Evolutionary conservation across 352 stramenopile genomes (phyloP).

Genomic region (Globisporangium camurandrum): DNA sequence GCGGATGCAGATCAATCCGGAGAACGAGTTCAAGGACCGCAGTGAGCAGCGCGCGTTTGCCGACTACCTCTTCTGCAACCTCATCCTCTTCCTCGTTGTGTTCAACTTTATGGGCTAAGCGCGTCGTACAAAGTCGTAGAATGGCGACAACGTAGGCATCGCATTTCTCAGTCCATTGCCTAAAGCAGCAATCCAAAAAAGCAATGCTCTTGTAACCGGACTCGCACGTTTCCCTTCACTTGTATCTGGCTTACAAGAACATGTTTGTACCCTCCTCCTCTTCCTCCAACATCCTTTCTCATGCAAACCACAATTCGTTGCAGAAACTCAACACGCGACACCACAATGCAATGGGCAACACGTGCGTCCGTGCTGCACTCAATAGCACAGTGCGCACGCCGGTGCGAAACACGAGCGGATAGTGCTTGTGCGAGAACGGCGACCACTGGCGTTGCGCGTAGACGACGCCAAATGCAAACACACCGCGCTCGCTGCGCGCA

Average conservation of each 20-base stretch:
- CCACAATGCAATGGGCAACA: constrained; percentile 42
- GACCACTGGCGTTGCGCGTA: constrained; percentile 36
- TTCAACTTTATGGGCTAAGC: constrained; percentile 92
- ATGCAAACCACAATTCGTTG: constrained; percentile 41
- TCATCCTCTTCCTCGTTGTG: constrained; percentile 89
- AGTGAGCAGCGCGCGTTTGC: constrained; percentile 84
- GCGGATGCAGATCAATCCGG: constrained; percentile 86
- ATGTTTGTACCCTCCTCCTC: too few species aligned
- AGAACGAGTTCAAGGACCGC: constrained; percentile 77
- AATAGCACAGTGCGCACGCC: constrained; percentile 32
- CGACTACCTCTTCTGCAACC: constrained; percentile 90
- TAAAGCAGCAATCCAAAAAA: too few species aligned
- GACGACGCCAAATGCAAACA: constrained; percentile 45
- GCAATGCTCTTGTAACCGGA: too few species aligned
- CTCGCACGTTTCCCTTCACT: too few species aligned
- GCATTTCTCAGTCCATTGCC: too few species aligned
- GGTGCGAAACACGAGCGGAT: constrained; percentile 30
- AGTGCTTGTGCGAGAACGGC: constrained; percentile 29
- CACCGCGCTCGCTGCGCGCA: constrained; percentile 40
- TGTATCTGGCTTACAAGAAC: too few species aligned
- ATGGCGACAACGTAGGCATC: too few species aligned
- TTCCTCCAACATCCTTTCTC: too few species aligned
- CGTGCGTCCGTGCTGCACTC: constrained; percentile 31
- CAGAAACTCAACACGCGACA: constrained; percentile 48
- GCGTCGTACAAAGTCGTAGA: too few species aligned